These are phyloP conservation scores for Climacium dendroides DNA, from an alignment of 225 moss, liverwort and hornwort genomes.

Conservation along the genomic window DNA sequence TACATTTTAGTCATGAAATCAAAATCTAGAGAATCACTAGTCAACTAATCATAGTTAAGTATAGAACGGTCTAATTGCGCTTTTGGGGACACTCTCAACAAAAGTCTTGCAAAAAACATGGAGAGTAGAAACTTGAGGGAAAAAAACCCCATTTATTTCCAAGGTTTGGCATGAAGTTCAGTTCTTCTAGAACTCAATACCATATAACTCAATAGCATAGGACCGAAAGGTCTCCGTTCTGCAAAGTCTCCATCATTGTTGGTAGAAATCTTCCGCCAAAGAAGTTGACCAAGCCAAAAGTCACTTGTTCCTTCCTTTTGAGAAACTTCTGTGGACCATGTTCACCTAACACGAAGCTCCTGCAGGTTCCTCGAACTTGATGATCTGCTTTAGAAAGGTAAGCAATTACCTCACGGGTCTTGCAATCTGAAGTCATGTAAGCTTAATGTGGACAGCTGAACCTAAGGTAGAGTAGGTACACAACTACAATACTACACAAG, in stretches of 20 bases:
- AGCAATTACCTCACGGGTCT: background rate
- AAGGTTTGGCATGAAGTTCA: background rate
- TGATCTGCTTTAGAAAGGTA: background rate
- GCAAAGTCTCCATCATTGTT: background rate
- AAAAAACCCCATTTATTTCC: background rate
- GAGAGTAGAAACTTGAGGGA: too few species aligned
- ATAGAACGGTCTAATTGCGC: background rate
- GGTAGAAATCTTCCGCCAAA: background rate
- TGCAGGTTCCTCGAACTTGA: background rate
- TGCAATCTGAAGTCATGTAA: background rate
- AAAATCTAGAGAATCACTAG: background rate
- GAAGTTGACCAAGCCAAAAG: background rate
- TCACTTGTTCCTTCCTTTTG: background rate
- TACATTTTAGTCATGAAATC: accelerated
- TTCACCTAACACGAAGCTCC: background rate
- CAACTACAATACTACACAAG: too few species aligned
- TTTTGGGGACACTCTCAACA: background rate
- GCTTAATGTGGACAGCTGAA: background rate
- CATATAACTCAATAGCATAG: too few species aligned
- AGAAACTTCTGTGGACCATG: background rate
- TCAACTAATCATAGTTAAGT: background rate
- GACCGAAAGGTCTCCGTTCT: too few species aligned
- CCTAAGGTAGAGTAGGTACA: too few species aligned
- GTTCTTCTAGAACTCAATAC: background rate
- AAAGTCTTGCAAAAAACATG: too few species aligned